Base-by-base conservation (phyloP, 2,329 filamentous ascomycete species). In the Zymoseptoria pseudotritici region DNA sequence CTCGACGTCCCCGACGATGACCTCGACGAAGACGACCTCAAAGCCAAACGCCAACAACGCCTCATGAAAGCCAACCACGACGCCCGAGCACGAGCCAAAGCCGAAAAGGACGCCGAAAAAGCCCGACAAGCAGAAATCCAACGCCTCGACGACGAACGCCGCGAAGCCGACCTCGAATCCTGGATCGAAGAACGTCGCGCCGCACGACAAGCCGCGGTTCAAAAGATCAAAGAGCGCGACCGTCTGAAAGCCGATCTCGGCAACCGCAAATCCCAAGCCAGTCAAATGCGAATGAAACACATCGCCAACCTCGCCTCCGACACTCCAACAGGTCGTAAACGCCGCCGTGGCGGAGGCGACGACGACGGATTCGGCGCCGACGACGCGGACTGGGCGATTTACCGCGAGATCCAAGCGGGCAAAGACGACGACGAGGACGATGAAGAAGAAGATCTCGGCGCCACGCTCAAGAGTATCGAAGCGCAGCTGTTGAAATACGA, bases 371-470 rank as follows among this genome's bases (percentile, higher is more conserved):
- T 99, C 71, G 94, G 94, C 59, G 92, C 92, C 55, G 93, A 99
- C 73, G 94, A 99, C 71, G 92, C 95, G 59, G 94, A 99, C 74
- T 99, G 94, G 94, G 91, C 91, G 60, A 91, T 99, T 13, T 99
- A 99, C 75, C 87, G 94, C 57, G 90, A 90, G 50, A 95, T 97
- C 59, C 90, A 91, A 1, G 91, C 89, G 0, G 91, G 91, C 55
- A 90, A 93, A 62, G 92, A 97, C 67, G 90, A 94, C 63, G 92
- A 97, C 66, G 92, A 96, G 57, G 91, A 95, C 46, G 91, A 96
- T 55, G 92, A 96, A 72, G 93, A 97, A 72, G 90, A 93, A 73
- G 93, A 97, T 69, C 82, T 96, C 0, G 83, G 84, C 59, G 84
- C 82, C 4, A 83, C 82, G 59, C 83, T 99, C 53, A 89, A 89